phyloP scores from a whole-genome alignment of 2,329 filamentous ascomycete genomes.

The Ophiocordyceps polyrhachis-furcata region DNA sequence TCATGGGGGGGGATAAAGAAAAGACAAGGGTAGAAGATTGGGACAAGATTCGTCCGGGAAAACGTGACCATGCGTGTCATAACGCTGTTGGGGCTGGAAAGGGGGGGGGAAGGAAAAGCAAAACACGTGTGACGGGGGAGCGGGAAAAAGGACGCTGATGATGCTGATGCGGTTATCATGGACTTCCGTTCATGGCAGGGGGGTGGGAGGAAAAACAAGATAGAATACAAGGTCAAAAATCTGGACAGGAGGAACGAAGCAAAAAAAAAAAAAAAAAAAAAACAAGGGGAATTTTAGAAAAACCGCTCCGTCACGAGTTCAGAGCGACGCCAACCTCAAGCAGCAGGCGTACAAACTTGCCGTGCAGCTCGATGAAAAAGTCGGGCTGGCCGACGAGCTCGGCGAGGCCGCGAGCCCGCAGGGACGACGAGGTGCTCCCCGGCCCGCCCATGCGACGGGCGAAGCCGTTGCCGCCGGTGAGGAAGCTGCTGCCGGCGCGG shows the following conservation, averaged over 20 bases:
- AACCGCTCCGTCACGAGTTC: constrained; percentile 20
- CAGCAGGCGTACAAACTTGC: constrained; percentile 42
- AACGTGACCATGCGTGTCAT: too few relatives aligned
- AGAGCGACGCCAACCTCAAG: constrained; percentile 38
- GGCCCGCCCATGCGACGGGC: constrained; percentile 38
- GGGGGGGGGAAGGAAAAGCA: too few relatives aligned
- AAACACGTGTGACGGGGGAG: too few relatives aligned
- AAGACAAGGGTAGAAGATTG: too few relatives aligned
- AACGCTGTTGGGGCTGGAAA: too few relatives aligned
- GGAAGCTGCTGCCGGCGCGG: constrained; percentile 33
- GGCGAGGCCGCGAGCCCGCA: constrained; percentile 41
- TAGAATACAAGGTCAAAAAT: too few relatives aligned
- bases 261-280: not conserved
- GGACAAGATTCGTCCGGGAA: too few relatives aligned
- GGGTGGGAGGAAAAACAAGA: too few relatives aligned
- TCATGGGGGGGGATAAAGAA: too few relatives aligned
- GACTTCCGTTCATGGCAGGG: too few relatives aligned
- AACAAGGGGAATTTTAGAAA: not conserved
- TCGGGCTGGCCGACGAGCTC: constrained; percentile 48
- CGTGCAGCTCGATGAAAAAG: constrained; percentile 49
- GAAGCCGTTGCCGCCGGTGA: constrained; percentile 36
- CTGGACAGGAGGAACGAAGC: not conserved
- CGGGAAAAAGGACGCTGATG: too few relatives aligned
- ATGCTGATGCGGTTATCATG: too few relatives aligned
- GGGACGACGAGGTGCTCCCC: constrained; percentile 30